Percentiles rank a stretch among this genome's conserved stretches.
phyloP scores from a whole-genome alignment of 495 filamentous ascomycete genomes.

The Talaromyces stipitatus region DNA sequence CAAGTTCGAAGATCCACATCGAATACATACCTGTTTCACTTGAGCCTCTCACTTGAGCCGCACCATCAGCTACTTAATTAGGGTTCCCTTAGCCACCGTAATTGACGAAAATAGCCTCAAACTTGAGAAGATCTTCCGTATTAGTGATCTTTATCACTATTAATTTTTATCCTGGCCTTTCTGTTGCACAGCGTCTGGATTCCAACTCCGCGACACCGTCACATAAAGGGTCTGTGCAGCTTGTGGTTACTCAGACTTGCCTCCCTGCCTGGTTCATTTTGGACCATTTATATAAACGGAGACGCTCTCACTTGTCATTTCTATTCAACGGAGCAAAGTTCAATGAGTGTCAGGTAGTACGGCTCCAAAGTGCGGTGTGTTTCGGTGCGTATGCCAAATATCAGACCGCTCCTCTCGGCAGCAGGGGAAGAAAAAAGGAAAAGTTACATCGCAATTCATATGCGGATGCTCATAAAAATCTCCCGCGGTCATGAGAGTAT shows the following conservation, averaged over 20 bases:
- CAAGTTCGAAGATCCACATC: too few relatives aligned
- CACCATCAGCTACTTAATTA: too few relatives aligned
- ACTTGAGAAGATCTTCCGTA: too few relatives aligned
- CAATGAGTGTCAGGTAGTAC: background rate
- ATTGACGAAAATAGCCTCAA: too few relatives aligned
- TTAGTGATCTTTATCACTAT: too few relatives aligned
- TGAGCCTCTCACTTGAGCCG: too few relatives aligned
- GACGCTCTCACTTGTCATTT: background rate
- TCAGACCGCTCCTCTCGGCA: background rate
- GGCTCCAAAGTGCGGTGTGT: background rate
- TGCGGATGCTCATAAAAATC: background rate
- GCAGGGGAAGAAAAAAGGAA: too few relatives aligned
- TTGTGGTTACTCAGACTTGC: too few relatives aligned
- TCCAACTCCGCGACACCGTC: background rate
- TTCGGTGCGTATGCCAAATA: background rate
- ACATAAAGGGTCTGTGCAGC: background rate
- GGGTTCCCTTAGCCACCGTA: too few relatives aligned
- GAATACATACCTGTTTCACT: too few relatives aligned
- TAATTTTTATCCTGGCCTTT: too few relatives aligned
- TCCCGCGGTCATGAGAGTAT: constrained; percentile 12
- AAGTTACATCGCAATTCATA: background rate
- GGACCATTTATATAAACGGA: background rate
- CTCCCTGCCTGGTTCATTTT: background rate
- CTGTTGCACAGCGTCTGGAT: too few relatives aligned
- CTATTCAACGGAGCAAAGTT: background rate